Evolutionary conservation across 768 basidiomycete species (phyloP), one percentile per base, ranked within the genome.

Genomic region (Tricholoma bakamatsutake): DNA sequence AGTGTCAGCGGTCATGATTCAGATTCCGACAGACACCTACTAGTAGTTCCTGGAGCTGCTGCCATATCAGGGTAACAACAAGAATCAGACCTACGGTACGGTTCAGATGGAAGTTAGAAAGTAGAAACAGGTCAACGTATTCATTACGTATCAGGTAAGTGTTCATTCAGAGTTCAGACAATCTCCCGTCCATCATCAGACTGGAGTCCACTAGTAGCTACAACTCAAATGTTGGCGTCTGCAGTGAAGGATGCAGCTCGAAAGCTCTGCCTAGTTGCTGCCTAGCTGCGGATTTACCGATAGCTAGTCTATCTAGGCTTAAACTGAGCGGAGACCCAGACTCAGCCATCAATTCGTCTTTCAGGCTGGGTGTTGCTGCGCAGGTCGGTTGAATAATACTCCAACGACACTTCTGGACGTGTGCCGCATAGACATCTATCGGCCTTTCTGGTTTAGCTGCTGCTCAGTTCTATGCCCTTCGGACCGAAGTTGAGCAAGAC

Each of bases 361-460:
- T 84, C 63, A 76, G 69, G 52, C 62, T 84, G 7, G 82, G 80
- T 1, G 67, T 72, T 8, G 76, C 76, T 42, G 81, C 83, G 2
- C 82, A 84, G 73, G 82, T 77, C 59, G 40, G 66, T 48, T 43
- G n/a, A n/a, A n/a, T n/a, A 15, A 40, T 21, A 5, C 18, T 37
- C n/a, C 61, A 52, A n/a, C 34, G 33, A 54, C 28, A 13, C 39
- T 30, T 43, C 17, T 34, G 27, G 31, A 27, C 48, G 12, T 8
- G 12, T 18, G 27, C 27, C 53, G 8, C 21, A 21, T 31, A 80
- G 80, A 74, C 74, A 0, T 61, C 74, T 4, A 76, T 82, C 11
- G 82, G 79, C 0, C 71, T 82, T 0, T 70, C 81, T 3, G 82
- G 75, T 3, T 70, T 85, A 2, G 75, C 81, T 21, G 77, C 82